phyloP scores from a whole-genome alignment of 1,139 yeast species.

The Scheffersomyces insectosa region DNA sequence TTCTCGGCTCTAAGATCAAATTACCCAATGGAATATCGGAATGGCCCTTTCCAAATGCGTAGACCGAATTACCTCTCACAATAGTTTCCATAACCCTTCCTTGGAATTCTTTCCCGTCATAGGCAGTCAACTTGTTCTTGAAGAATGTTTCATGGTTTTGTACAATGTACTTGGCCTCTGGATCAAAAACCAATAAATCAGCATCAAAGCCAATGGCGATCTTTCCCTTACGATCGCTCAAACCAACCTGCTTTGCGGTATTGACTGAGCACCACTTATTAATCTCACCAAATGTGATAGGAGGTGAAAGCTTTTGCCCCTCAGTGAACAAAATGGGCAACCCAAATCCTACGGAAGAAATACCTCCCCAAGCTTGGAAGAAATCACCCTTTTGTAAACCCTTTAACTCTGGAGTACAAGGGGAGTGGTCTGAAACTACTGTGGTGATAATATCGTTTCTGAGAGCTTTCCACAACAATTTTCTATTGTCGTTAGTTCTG shows the following conservation, averaged over 20 bases:
- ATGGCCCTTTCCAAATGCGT: conserved; percentile 57
- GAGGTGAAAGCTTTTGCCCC: conserved; percentile 56
- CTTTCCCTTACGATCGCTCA: conserved; percentile 69
- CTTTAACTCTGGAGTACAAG: conserved; percentile 90
- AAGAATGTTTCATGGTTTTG: conserved; percentile 63
- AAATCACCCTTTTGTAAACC: conserved; percentile 83
- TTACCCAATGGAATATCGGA: conserved; percentile 57
- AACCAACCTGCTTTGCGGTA: conserved; percentile 84
- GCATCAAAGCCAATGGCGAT: conserved; percentile 79
- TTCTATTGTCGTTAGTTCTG: conserved; percentile 68
- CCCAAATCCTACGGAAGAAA: conserved; percentile 89
- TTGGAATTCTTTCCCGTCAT: conserved; percentile 63
- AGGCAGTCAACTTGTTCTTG: conserved; percentile 87
- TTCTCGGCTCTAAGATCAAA: conserved; percentile 59
- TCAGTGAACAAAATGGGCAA: conserved; percentile 79
- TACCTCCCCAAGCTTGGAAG: conserved; percentile 97
- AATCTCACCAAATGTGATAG: conserved; percentile 60
- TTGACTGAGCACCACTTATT: conserved; percentile 77
- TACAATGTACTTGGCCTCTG: conserved; percentile 54
- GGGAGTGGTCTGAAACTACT: conserved; percentile 93
- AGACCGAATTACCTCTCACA: conserved; percentile 72
- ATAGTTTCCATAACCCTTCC: conserved; percentile 81
- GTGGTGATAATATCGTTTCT: conserved; percentile 68
- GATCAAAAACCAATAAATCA: conserved; percentile 81
- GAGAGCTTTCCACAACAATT: conserved; percentile 75